Evolutionary conservation across 2,329 filamentous ascomycete genomes (phyloP).

Genomic region (Colletotrichum sp.): DNA sequence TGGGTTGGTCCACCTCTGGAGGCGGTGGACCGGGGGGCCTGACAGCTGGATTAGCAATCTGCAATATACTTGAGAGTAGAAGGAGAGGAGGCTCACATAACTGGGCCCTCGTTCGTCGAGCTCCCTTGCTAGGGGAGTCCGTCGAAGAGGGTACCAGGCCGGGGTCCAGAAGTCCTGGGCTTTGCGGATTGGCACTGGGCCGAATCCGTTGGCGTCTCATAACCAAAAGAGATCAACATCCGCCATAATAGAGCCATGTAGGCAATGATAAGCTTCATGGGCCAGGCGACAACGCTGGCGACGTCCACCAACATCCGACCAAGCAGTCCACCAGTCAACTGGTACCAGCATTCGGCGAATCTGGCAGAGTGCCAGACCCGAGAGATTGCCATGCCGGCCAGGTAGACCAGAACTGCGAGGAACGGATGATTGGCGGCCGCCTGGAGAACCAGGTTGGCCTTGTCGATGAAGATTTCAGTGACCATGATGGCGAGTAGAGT

Average conservation of each 20-base stretch:
- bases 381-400: neutral
- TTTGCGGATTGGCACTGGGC: neutral
- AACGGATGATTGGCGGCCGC: neutral
- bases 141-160: neutral
- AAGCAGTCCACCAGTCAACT: neutral
- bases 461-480: neutral
- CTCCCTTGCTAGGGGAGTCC: neutral
- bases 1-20: neutral
- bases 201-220: neutral
- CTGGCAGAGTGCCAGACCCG: neutral
- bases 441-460: neutral
- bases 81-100: constrained; percentile 2
- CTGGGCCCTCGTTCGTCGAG: neutral
- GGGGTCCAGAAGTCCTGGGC: constrained; percentile 11
- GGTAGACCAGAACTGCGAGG: neutral
- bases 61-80: neutral
- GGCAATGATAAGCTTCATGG: neutral
- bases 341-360: neutral
- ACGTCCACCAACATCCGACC: neutral
- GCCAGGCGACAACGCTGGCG: neutral
- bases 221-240: neutral
- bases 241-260: neutral
- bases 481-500: neutral
- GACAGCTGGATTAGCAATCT: neutral
- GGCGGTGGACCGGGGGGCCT: neutral